phyloP scores from a whole-genome alignment of 1,284 basidiomycete genomes.

The Trichosporon ovoides region DNA sequence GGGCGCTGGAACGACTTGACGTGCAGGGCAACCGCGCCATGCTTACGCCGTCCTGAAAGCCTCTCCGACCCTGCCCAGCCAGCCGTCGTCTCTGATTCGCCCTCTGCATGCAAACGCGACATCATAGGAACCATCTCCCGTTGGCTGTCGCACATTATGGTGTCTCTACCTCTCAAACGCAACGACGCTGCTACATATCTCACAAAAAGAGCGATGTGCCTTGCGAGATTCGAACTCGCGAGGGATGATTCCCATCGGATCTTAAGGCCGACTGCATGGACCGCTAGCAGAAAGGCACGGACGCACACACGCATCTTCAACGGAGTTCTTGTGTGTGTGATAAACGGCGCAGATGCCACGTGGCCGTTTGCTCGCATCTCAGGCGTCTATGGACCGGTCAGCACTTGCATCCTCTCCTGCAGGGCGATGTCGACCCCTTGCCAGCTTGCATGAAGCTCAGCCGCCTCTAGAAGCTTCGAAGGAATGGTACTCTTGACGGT shows the following conservation, averaged over 20 bases:
- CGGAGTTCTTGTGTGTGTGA: no score
- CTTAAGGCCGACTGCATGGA: constrained; percentile 7
- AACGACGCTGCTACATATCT: no score
- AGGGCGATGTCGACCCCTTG: no score
- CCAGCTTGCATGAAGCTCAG: no score
- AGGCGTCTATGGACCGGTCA: no score
- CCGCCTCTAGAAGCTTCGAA: no score
- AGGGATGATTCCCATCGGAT: constrained; percentile 6
- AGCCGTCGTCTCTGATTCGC: not conserved
- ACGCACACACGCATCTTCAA: not conserved
- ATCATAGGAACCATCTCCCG: not conserved
- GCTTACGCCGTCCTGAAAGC: constrained; percentile 1
- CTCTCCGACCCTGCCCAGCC: not conserved
- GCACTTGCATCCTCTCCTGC: no score
- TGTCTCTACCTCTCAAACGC: not conserved
- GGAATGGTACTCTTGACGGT: no score
- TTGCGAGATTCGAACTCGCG: constrained; percentile 7
- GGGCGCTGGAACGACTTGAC: not conserved
- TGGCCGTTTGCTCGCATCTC: no score
- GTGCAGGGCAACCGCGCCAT: not conserved
- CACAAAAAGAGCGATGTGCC: not conserved
- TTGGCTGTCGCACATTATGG: not conserved
- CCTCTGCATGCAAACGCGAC: not conserved
- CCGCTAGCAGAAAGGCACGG: constrained; percentile 6
- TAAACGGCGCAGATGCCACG: no score